Base-by-base conservation (phyloP, 2,329 filamentous ascomycete species). In the Fusarium redolens region DNA sequence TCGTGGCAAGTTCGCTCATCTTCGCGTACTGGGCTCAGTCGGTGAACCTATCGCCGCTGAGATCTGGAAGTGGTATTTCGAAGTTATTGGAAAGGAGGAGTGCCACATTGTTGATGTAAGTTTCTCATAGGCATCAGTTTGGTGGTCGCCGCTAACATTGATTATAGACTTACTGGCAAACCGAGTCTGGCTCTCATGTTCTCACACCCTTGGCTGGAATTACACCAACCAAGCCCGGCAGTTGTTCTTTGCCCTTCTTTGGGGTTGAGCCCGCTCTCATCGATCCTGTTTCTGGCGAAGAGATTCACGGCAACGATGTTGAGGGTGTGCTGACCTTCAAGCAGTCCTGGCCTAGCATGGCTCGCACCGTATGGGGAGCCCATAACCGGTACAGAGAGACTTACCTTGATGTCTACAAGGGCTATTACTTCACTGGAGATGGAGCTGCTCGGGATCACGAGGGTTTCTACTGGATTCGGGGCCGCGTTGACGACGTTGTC, bases 61-160 rank as follows among this genome's bases (percentile, higher is more conserved):
- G 83, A 93, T 99, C 67, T 99, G 96, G 96, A 98, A 98, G 86
- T 99, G 96, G 96, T 99, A 98, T 85, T 96, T 95, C 82, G 95
- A 98, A 83, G 89, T 93, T 76, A 95, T 99, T 59, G 96, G 96
- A 79, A 97, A 95, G 88, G 92, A 96, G 83, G 92, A 97, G 83
- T 92, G 94, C 54, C 96, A 99, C 80, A 88, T 99, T 82, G 92
- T 98, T 61, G 96, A 99, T 82, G 95, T 97, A 86, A 89, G 94
- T 90, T 60, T 25, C 10, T 44, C 11, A 7, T 56, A 12, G 13
- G n/a, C n/a, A 13, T 58, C n/a, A 18, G 7, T 13, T 38, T 58
- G 30, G n/a, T 43, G 31, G 25, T 17, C 11, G 15, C 54, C 59
- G 38, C 66, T 78, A 61, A 77, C 77, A 61, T 69, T 69, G 2